Evolutionary conservation across 177 flowering plant species (phyloP).

Genomic region (Tripterygium wilfordii): DNA sequence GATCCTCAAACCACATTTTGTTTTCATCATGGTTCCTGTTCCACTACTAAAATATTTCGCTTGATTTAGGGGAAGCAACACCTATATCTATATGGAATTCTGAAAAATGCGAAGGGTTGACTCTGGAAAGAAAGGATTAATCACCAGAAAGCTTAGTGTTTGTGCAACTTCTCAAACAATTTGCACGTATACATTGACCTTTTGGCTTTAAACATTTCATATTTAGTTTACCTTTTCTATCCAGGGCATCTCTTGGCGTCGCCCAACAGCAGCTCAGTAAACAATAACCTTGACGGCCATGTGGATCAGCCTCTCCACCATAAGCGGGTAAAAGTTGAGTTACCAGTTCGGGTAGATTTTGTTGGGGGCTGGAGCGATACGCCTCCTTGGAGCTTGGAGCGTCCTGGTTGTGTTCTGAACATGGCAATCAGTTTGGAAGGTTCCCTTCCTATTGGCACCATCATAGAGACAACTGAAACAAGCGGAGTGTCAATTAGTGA

Average conservation of each 20-base stretch:
- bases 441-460: conserved; percentile 81
- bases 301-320: conserved; percentile 21
- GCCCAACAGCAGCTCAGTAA: conserved; percentile 16
- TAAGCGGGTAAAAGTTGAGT: conserved; percentile 59
- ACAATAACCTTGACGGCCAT: conserved; percentile 14
- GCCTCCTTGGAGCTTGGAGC: conserved; percentile 99
- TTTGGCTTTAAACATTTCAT: no score
- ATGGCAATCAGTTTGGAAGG: conserved; percentile 84
- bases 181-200: no score
- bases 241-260: conserved; percentile 41
- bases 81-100: no score
- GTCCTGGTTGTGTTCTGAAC: conserved; percentile 90
- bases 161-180: background rate
- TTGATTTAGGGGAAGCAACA: no score
- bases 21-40: no score
- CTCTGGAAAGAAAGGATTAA: no score
- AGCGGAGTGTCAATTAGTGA: conserved; percentile 60
- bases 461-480: conserved; percentile 53
- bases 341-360: conserved; percentile 95
- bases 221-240: background rate
- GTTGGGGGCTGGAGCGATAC: conserved; percentile 99
- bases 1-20: no score
- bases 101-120: no score
- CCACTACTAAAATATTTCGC: no score
- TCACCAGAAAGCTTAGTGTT: no score